phyloP scores from a whole-genome alignment of 306 rosid genomes.

The Crotalaria pallida region DNA sequence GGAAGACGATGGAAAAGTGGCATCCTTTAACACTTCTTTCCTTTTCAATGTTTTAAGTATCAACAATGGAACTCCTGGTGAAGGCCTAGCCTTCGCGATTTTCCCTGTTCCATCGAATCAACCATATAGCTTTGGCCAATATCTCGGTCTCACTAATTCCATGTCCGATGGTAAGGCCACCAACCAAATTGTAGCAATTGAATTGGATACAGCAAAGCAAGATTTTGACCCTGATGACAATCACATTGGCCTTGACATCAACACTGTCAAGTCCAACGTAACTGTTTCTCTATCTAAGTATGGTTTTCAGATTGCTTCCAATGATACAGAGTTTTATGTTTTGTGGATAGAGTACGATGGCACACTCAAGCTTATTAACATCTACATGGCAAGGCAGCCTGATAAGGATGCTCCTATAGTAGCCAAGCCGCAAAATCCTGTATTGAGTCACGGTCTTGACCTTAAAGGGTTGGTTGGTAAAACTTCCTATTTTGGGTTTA shows the following conservation, averaged over 20 bases:
- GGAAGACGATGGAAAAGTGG: conserved; percentile 26
- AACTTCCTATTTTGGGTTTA: conserved; percentile 53
- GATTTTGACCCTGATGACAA: conserved; percentile 50
- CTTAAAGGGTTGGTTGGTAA: conserved; percentile 21
- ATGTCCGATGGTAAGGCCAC: conserved; percentile 40
- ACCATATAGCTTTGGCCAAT: conserved; percentile 38
- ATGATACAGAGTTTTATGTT: conserved; percentile 15
- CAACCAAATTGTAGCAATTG: conserved; percentile 57
- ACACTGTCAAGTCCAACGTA: conserved; percentile 37
- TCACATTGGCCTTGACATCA: conserved; percentile 62
- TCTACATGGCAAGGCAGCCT: conserved; percentile 39
- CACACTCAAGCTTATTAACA: conserved; percentile 4
- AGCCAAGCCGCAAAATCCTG: conserved; percentile 34
- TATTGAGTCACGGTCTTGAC: conserved; percentile 29
- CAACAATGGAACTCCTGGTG: conserved; percentile 36
- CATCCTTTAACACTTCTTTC: conserved; percentile 60
- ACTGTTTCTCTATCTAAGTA: conserved; percentile 24
- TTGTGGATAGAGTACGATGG: conserved; percentile 68
- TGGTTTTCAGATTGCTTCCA: conserved; percentile 43
- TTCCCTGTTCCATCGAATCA: conserved; percentile 36
- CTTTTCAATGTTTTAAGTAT: conserved; percentile 41
- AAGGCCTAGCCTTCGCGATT: conserved; percentile 56
- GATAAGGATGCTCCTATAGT: neutral
- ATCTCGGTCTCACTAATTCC: conserved; percentile 67
- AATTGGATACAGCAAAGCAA: conserved; percentile 62